Evolutionary conservation across 1,139 yeast genomes (phyloP).

Genomic region (Candida sojae): DNA sequence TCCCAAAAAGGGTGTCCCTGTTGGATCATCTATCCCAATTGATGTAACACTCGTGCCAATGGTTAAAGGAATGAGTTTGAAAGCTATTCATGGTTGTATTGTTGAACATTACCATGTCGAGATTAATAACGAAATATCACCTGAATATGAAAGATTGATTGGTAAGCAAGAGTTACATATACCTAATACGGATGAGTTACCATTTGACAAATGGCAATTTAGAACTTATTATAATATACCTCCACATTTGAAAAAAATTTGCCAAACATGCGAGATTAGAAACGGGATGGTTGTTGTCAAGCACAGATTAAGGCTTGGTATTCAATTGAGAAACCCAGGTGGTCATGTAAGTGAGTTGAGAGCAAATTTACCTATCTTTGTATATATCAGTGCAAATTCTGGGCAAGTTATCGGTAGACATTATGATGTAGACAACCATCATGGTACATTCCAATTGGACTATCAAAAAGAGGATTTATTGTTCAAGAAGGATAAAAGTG

Average conservation of each 20-base stretch:
- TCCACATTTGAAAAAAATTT: slow-evolving; percentile 47
- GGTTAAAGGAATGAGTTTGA: slow-evolving; percentile 53
- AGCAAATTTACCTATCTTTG: slow-evolving; percentile 63
- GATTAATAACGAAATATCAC: slow-evolving; percentile 38
- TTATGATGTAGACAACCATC: slow-evolving; percentile 52
- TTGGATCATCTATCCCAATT: slow-evolving; percentile 59
- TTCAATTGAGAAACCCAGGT: slow-evolving; percentile 57
- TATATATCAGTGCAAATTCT: slow-evolving; percentile 56
- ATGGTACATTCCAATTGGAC: slow-evolving; percentile 46
- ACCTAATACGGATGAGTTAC: slow-evolving; percentile 27
- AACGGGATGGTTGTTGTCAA: slow-evolving; percentile 54
- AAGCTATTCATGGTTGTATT: slow-evolving; percentile 49
- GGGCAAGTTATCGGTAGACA: slow-evolving; percentile 55
- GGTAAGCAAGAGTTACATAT: slow-evolving; percentile 31
- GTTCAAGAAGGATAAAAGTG: slow-evolving; percentile 27
- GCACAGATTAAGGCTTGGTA: slow-evolving; percentile 59
- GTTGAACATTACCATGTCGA: slow-evolving; percentile 50
- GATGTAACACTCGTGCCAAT: slow-evolving; percentile 59
- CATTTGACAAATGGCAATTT: slow-evolving; percentile 53
- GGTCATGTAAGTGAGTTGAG: slow-evolving; percentile 70
- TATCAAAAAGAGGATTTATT: slow-evolving; percentile 36
- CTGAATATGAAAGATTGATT: slow-evolving; percentile 42
- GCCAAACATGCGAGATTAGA: slow-evolving; percentile 59
- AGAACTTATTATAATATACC: slow-evolving; percentile 54
- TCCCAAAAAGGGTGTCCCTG: slow-evolving; percentile 58